Base-by-base conservation (phyloP, 2,329 filamentous ascomycete genomes). In the Aaosphaeria arxii region DNA sequence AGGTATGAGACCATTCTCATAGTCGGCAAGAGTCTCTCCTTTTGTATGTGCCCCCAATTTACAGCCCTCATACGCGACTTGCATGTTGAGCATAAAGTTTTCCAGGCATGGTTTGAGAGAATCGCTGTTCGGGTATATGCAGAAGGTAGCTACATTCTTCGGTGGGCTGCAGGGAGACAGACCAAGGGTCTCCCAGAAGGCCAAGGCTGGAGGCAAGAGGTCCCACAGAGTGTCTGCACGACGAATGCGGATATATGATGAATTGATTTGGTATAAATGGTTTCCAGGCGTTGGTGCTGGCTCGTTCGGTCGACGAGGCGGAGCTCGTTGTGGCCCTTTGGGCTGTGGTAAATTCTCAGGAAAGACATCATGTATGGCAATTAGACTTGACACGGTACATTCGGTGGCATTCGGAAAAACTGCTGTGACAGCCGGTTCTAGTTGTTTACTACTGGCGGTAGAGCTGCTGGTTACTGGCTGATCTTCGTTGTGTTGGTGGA, bases 161-260 rank as follows among this genome's bases (percentile, higher is more conserved):
- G 76, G 62, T 0, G 88, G 87, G 49, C 82, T 82, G 6, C 82
- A 82, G 4, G 89, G 89, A 1, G 83, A 83, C 1, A 95, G 76
- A 0, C 88, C 87, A 13, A 95, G 73, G 42, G 85, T 84, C 62
- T 94, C 89, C 90, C 89, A 95, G 61, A 94, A 95, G 1, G 79
- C 74, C 17, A 92, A 74, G 0, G 88, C 86, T 1, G 88, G 82
- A 2, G 89, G 87, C 24, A 92, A 74, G 36, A 95, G 76, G 7
- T 90, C 89, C 47, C 91, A 79, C 42, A 80, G 81, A 1, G 79
- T 78, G 36, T 90, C 86, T 17, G 84, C 81, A 45, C 89, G 79
- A 43, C 85, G 84, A 7, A 95, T 75, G 55, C 89, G 84, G 35
- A 94, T 73, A 59, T 88, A 85, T 1, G 89, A 88, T 0, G 84